phyloP scores from a whole-genome alignment of 2,329 filamentous ascomycete genomes.

The Botryotinia calthae region DNA sequence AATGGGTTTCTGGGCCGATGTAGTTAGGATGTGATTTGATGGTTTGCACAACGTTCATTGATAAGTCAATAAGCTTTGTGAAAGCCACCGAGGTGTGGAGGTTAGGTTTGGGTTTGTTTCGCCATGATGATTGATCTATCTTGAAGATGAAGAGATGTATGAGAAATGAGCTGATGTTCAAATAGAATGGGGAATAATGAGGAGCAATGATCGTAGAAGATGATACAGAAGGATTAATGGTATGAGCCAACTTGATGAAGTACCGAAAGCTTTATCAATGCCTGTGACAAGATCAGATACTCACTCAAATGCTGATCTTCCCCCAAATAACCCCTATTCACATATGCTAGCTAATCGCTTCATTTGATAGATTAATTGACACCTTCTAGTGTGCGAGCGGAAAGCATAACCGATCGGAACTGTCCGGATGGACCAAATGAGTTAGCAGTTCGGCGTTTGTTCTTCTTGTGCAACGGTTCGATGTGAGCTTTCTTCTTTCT shows the following conservation, averaged over 20 bases:
- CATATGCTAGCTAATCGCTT: neutral
- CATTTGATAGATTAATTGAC: slow-evolving; percentile 9
- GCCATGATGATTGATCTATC: neutral
- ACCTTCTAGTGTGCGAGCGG: neutral
- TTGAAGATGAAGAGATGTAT: neutral
- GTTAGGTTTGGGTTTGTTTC: neutral
- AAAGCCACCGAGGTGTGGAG: neutral
- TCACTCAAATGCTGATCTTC: neutral
- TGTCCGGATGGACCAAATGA: slow-evolving; percentile 5
- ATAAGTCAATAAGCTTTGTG: neutral
- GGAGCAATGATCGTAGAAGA: neutral
- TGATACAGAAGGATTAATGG: neutral
- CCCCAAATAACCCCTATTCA: neutral
- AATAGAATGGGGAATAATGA: neutral
- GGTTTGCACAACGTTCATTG: neutral
- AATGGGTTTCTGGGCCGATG: slow-evolving; percentile 6
- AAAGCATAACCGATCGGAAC: slow-evolving; percentile 9
- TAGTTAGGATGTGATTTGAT: neutral
- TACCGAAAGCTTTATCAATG: neutral
- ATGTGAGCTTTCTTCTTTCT: neutral
- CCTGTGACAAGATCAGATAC: neutral
- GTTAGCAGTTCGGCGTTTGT: slow-evolving; percentile 16
- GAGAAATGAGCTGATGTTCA: neutral
- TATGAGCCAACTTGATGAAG: neutral
- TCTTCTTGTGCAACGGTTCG: neutral